These are phyloP conservation scores for Venturia oleaginea DNA, from an alignment of 2,329 filamentous ascomycete genomes.

Conservation along the genomic window DNA sequence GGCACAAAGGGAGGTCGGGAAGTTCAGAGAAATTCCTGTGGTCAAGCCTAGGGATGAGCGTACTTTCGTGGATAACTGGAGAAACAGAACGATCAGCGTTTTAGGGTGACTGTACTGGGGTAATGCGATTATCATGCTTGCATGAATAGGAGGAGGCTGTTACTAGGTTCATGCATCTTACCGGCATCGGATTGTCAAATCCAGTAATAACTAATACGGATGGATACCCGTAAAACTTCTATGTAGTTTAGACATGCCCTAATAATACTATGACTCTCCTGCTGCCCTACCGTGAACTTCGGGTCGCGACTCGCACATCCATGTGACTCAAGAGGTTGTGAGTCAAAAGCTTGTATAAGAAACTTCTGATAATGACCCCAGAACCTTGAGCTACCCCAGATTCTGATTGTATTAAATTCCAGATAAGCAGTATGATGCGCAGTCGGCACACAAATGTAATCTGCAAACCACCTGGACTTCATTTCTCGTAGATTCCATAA, in stretches of 20 bases:
- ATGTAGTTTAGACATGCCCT: no score
- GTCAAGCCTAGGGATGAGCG: background rate
- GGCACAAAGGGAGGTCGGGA: constrained; percentile 20
- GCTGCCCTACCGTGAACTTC: background rate
- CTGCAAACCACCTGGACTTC: no score
- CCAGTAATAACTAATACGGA: background rate
- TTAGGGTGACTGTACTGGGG: background rate
- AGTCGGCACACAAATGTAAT: no score
- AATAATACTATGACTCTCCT: no score
- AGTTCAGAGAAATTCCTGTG: background rate
- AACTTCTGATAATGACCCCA: no score
- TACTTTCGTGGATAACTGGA: background rate
- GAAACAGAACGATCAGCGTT: background rate
- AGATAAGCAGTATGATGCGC: background rate
- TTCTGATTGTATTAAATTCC: background rate
- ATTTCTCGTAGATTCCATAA: no score
- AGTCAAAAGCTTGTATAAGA: no score
- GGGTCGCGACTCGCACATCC: no score
- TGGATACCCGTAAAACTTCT: no score
- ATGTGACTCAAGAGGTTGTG: no score
- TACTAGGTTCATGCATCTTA: background rate
- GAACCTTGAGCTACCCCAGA: background rate
- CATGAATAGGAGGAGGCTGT: background rate
- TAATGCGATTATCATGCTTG: background rate
- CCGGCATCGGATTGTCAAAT: background rate